phyloP scores from a whole-genome alignment of 306 rosid species.

The Cicer yamashitae region DNA sequence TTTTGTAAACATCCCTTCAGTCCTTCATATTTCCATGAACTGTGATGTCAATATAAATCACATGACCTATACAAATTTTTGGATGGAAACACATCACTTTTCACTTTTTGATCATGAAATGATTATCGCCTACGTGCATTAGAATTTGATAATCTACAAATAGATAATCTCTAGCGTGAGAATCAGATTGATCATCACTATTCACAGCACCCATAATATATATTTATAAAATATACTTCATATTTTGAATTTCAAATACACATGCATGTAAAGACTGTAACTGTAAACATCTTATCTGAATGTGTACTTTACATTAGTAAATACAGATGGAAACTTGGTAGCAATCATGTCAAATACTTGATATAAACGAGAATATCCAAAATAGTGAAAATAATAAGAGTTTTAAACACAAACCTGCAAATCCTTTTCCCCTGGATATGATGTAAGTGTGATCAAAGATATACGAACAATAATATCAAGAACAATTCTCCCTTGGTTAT shows the following conservation, averaged over 20 bases:
- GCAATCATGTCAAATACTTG: conserved; percentile 32
- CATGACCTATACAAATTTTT: conserved; percentile 2
- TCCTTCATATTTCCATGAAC: conserved; percentile 2
- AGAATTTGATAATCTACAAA: conserved; percentile 19
- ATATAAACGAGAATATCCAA: conserved; percentile 20
- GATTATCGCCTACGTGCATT: not conserved
- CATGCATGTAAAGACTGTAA: conserved; percentile 11
- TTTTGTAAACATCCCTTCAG: not conserved
- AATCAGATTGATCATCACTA: conserved; percentile 13
- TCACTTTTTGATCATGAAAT: not conserved
- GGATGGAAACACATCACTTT: not conserved
- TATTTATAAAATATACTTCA: conserved; percentile 8
- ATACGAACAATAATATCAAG: conserved; percentile 85
- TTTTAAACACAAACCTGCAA: conserved; percentile 73
- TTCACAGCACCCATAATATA: conserved; percentile 5
- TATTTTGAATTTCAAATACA: not conserved
- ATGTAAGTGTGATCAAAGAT: conserved; percentile 70
- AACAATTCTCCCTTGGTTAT: conserved; percentile 79
- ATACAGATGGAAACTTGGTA: conserved; percentile 40
- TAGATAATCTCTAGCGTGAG: conserved; percentile 13
- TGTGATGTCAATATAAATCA: not conserved
- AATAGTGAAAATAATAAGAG: conserved; percentile 36
- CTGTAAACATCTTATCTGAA: conserved; percentile 5
- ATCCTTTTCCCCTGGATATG: conserved; percentile 90
- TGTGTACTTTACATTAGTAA: conserved; percentile 17